Base-by-base conservation (phyloP, 2,329 filamentous ascomycete species). In the Penicillium freii region DNA sequence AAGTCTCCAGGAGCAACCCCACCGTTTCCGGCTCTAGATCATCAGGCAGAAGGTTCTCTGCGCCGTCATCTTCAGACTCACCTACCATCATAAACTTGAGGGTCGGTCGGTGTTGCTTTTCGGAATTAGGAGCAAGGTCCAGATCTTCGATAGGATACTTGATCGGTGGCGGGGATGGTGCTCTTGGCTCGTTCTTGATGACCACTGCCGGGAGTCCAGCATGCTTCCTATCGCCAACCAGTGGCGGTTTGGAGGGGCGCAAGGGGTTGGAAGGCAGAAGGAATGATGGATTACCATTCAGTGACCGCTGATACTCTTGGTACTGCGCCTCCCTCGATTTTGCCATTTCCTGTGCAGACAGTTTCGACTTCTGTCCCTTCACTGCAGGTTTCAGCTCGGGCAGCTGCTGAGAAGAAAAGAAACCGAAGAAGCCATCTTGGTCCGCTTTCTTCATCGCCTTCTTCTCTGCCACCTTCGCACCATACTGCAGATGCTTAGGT, bases 141-240 rank as follows among this genome's bases (percentile, higher is more conserved):
- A 97, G 77, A 75, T 99, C 94, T 69, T 99, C 94, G 60, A 96
- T 96, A 0, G 94, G 94, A 72, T 97, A 97, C 71, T 96, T 97
- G 60, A 94, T 88, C 1, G 87, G 85, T 1, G 90, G 89, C 2
- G 89, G 88, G 7, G 87, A 84, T 0, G 87, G 84, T 4, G 85
- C 85, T 21, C 79, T 79, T 38, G 81, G 77, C 47, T 81, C 78
- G 60, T 77, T 78, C 66, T 76, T 81, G 63, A 77, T 72, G 64
- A 76, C 75, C 60, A 74, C 73, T 34, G 68, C 59, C 50, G 72
- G 73, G n/a, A 19, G 21, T 15, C 42, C 54, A 21, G 70, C 69
- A 15, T 65, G 57, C 54, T 72, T 75, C 63, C 71, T 75, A 31
- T 74, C 70, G 39, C 62, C 58, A 40, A 73, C 71, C 54, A 67